Evolutionary conservation across 441 rosid species (phyloP).

Genomic region (Arabidopsis hybrid): DNA sequence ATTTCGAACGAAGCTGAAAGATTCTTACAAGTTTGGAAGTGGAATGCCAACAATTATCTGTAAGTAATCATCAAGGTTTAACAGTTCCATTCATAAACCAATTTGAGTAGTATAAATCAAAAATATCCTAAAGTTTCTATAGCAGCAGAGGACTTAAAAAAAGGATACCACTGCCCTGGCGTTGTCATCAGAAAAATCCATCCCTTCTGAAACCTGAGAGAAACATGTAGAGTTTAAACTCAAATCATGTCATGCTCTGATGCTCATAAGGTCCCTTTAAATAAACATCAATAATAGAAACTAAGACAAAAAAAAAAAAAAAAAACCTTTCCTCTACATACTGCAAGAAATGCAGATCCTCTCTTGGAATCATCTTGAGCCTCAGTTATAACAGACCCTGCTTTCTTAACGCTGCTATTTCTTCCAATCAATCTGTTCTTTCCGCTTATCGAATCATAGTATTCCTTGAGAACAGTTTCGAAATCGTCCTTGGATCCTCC

Average conservation of each 20-base stretch:
- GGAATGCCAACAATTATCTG: conserved; percentile 98
- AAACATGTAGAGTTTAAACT: conserved; percentile 20
- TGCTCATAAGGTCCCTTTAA: not conserved
- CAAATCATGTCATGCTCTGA: conserved; percentile 12
- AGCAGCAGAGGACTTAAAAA: not conserved
- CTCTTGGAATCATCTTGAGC: conserved; percentile 51
- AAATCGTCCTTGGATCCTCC: conserved; percentile 90
- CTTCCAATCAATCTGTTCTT: conserved; percentile 50
- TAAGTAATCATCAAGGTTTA: conserved; percentile 58
- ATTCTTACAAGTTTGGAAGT: conserved; percentile 90
- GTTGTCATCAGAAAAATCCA: conserved; percentile 95
- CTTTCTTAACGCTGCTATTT: conserved; percentile 66
- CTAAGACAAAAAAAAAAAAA: conserved; percentile 11
- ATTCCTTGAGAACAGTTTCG: conserved; percentile 78
- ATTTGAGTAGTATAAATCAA: not conserved
- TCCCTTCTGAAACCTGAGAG: conserved; percentile 97
- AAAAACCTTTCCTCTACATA: conserved; percentile 93
- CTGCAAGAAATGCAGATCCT: conserved; percentile 97
- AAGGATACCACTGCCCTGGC: conserved; percentile 99
- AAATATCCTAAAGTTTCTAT: conserved; percentile 11
- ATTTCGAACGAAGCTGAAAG: conserved; percentile 7
- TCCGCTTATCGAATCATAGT: conserved; percentile 62
- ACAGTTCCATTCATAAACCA: conserved; percentile 28
- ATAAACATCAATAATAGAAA: conserved; percentile 12
- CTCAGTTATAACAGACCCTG: conserved; percentile 49